Percentiles rank a stretch among this genome's conserved stretches.
Evolutionary conservation across 2,329 filamentous ascomycete genomes (phyloP).

Genomic region (Exserohilum turcica): DNA sequence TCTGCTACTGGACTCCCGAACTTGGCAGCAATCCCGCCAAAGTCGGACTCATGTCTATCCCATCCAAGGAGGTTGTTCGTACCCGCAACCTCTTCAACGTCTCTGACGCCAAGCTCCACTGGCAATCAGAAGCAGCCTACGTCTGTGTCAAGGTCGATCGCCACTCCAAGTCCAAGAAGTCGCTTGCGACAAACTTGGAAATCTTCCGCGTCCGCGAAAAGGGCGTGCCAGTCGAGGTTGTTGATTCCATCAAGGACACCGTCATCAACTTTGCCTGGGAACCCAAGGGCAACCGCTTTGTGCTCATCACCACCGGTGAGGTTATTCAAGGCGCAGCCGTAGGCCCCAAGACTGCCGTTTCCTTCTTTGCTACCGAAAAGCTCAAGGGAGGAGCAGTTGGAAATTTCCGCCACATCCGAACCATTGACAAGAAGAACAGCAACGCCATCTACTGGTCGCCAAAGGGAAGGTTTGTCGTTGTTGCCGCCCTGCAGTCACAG

Average conservation of each 20-base stretch:
- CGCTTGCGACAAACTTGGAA: conserved; percentile 92
- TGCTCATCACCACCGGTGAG: conserved; percentile 94
- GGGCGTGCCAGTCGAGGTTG: conserved; percentile 96
- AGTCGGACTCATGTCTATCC: conserved; percentile 94
- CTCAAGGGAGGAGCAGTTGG: conserved; percentile 78
- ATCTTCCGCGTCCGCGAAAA: conserved; percentile 98
- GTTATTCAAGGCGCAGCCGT: conserved; percentile 77
- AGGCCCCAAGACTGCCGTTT: conserved; percentile 88
- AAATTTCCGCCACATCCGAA: conserved; percentile 96
- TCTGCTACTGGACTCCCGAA: conserved; percentile 99
- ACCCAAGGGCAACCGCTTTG: conserved; percentile 95
- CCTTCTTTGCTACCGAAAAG: conserved; percentile 98
- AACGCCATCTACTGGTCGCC: conserved; percentile 99
- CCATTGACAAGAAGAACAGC: conserved; percentile 98
- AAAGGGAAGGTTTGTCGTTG: conserved; percentile 89
- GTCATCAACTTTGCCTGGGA: conserved; percentile 99
- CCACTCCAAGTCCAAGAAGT: conserved; percentile 99
- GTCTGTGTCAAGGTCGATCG: conserved; percentile 98
- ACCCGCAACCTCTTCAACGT: conserved; percentile 98
- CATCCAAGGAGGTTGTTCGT: conserved; percentile 90
- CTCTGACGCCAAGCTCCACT: conserved; percentile 95
- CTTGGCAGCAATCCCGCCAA: conserved; percentile 97
- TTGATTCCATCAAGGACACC: conserved; percentile 96
- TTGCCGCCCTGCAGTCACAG: conserved; percentile 89
- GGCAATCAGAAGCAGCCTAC: conserved; percentile 93